These are phyloP conservation scores for Kodamaea nitidulidarum DNA, from an alignment of 805 yeast genomes.

Conservation along the genomic window DNA sequence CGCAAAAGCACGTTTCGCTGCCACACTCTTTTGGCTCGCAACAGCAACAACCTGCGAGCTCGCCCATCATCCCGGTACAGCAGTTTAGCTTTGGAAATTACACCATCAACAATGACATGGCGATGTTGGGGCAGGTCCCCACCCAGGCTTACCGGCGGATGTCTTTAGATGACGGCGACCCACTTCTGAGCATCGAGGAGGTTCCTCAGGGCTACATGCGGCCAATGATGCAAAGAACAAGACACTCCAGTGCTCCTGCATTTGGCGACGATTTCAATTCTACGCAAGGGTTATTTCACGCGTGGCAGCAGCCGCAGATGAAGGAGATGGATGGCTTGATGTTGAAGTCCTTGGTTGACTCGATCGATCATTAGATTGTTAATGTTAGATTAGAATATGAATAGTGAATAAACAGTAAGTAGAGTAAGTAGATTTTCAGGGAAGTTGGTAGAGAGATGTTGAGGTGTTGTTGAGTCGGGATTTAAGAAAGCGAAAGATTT, in stretches of 20 bases:
- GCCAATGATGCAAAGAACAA: conserved; percentile 2
- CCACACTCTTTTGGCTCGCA: no score
- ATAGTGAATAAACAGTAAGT: background rate
- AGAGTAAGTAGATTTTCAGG: no score
- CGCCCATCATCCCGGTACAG: conserved; percentile 6
- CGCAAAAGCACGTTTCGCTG: no score
- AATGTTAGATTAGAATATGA: conserved; percentile 2
- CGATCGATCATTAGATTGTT: conserved; percentile 28
- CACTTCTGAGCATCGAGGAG: conserved; percentile 6
- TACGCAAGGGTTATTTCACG: background rate
- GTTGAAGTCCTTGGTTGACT: conserved; percentile 39
- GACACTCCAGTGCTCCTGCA: conserved; percentile 5
- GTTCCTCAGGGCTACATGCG: background rate
- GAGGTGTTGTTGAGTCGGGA: no score
- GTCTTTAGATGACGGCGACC: conserved; percentile 8
- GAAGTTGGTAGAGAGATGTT: no score
- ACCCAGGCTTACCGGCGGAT: conserved; percentile 4
- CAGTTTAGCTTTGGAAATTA: conserved; percentile 6
- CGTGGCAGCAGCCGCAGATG: conserved; percentile 5
- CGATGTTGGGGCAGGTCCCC: conserved; percentile 7
- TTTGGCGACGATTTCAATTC: no score
- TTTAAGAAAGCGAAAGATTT: no score
- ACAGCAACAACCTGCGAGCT: conserved; percentile 1
- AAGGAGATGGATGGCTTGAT: conserved; percentile 24
- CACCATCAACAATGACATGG: conserved; percentile 3